Percentiles rank a stretch among this genome's conserved stretches.
These are phyloP conservation scores for Conringia planisiliqua DNA, from an alignment of 345 rosid species.

Conservation along the genomic window DNA sequence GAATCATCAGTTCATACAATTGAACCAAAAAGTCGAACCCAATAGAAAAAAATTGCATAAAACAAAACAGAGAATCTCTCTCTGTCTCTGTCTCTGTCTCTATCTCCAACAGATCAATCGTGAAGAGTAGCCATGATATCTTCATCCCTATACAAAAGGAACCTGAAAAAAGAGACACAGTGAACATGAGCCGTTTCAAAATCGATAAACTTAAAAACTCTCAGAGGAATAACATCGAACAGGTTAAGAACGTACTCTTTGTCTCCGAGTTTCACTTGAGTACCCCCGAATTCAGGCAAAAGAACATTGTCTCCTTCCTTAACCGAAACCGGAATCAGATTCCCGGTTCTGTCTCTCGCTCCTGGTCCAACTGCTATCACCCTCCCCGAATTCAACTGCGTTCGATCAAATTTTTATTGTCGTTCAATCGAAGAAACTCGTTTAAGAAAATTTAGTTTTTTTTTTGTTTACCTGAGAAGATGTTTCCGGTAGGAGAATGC, in stretches of 20 bases:
- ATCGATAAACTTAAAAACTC: not conserved
- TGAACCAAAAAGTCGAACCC: not conserved
- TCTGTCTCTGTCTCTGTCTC: not conserved
- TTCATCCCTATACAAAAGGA: slow-evolving; percentile 60
- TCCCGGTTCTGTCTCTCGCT: slow-evolving; percentile 53
- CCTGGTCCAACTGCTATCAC: slow-evolving; percentile 86
- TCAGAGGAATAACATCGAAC: slow-evolving; percentile 10
- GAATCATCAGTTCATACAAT: not conserved
- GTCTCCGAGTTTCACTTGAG: slow-evolving; percentile 76
- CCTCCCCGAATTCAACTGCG: slow-evolving; percentile 70
- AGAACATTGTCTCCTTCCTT: slow-evolving; percentile 88
- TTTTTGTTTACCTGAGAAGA: slow-evolving; percentile 45
- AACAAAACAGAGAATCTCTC: not conserved
- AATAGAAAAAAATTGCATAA: not conserved
- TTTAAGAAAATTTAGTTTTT: too few species aligned
- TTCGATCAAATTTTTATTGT: not conserved
- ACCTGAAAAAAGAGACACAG: slow-evolving; percentile 41
- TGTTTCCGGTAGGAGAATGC: slow-evolving; percentile 69
- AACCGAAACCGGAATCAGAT: slow-evolving; percentile 52
- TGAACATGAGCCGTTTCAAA: not conserved
- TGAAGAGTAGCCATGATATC: slow-evolving; percentile 74
- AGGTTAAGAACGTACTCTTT: slow-evolving; percentile 50
- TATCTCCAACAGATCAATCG: slow-evolving; percentile 27
- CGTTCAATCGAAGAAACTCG: not conserved
- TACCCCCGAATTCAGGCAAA: slow-evolving; percentile 69